Evolutionary conservation across 306 rosid genomes (phyloP), one percentile per base, ranked within the genome.

Genomic region (Acacia crassicarpa): DNA sequence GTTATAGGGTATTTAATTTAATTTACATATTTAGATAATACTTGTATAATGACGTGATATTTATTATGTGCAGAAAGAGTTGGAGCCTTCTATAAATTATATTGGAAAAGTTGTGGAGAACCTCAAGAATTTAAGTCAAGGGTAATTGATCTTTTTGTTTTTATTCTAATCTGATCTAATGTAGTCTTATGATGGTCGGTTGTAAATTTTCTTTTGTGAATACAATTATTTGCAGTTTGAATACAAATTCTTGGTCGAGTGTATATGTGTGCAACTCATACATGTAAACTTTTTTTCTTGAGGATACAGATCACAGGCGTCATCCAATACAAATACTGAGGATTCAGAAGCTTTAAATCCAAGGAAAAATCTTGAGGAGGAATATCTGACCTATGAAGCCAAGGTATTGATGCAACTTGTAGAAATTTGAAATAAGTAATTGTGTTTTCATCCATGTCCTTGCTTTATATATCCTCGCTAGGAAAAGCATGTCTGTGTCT

Each of bases 341-440:
- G 95, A 86, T 30, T 85, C 94, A 53, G 84, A 86, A 83, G 67
- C 73, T 71, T 83, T 89, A 71, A 91, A 88, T 80, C 99, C 97
- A 17, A 88, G 90, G 90, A 92, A 82, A 77, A 92, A 87, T 92
- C 95, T 96, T 9, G 98, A 96, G 89, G 93, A 93, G 88, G 99
- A 93, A 87, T n/a, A n/a, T n/a, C n/a, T n/a, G n/a, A n/a, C n/a
- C n/a, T n/a, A n/a, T n/a, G n/a, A n/a, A n/a, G n/a, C n/a, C n/a
- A n/a, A n/a, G n/a, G n/a, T n/a, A n/a, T n/a, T n/a, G n/a, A n/a
- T n/a, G n/a, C n/a, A n/a, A n/a, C n/a, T n/a, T n/a, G n/a, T n/a
- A n/a, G n/a, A n/a, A n/a, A n/a, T n/a, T n/a, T n/a, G n/a, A n/a
- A n/a, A n/a, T n/a, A n/a, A n/a, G n/a, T n/a, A n/a, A n/a, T n/a